Conservation (phyloP, 441 rosid species). For the Isatis lusitanica region DNA sequence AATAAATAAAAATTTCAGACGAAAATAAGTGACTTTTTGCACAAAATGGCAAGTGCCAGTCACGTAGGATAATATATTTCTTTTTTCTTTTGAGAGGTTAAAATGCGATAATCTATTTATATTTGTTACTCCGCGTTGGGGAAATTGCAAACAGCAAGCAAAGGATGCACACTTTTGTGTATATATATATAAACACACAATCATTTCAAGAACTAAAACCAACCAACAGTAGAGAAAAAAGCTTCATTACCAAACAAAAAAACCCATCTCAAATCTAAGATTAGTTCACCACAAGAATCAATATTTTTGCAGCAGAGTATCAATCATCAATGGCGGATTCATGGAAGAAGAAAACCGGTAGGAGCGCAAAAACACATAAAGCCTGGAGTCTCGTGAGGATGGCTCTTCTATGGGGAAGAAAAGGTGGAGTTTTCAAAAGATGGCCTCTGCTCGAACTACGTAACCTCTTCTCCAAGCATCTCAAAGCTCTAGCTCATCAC, state of each 20-base stretch:
- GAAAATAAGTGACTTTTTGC: slow-evolving; percentile 1
- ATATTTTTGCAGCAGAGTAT: not conserved
- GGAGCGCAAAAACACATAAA: slow-evolving; percentile 20
- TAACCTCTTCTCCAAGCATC: slow-evolving; percentile 48
- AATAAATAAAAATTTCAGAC: not conserved
- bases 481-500: slow-evolving; percentile 44
- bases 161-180: slow-evolving; percentile 27
- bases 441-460: slow-evolving; percentile 50
- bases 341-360: slow-evolving; percentile 34
- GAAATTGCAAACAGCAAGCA: slow-evolving; percentile 35
- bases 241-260: not conserved
- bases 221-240: slow-evolving; percentile 9
- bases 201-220: slow-evolving; percentile 29
- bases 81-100: not conserved
- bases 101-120: not conserved
- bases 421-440: slow-evolving; percentile 63
- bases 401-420: slow-evolving; percentile 64
- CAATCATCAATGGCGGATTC: slow-evolving; percentile 28
- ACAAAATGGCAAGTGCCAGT: slow-evolving; percentile 2
- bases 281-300: slow-evolving; percentile 14
- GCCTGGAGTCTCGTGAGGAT: slow-evolving; percentile 61
- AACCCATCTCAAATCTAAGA: slow-evolving; percentile 4
- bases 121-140: slow-evolving; percentile 19
- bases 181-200: slow-evolving; percentile 11
- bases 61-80: slow-evolving; percentile 17